Evolutionary conservation across 257 asterid genomes (phyloP).

Genomic region (Solanum tacnaense): DNA sequence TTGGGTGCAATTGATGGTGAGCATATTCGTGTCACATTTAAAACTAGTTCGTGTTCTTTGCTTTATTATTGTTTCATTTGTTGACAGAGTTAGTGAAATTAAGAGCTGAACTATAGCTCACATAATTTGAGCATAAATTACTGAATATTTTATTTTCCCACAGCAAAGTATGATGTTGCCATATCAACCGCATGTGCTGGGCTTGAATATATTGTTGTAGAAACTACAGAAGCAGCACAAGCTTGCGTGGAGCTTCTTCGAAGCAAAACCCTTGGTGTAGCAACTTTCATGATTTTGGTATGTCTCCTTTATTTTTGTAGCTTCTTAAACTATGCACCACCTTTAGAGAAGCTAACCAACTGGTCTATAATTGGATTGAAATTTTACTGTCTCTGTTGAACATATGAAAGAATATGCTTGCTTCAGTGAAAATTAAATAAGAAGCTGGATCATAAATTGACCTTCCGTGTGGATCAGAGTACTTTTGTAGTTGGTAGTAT

Average conservation of each 20-base stretch:
- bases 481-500: background rate
- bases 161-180: conserved; percentile 89
- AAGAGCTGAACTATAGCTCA: background rate
- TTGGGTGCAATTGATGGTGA: conserved; percentile 96
- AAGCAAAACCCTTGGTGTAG: conserved; percentile 79
- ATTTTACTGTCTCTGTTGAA: background rate
- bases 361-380: background rate
- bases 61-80: background rate
- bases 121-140: background rate
- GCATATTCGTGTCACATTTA: background rate
- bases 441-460: background rate
- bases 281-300: conserved; percentile 97
- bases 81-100: background rate
- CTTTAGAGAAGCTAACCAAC: background rate
- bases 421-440: background rate
- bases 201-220: conserved; percentile 91
- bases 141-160: conserved; percentile 5
- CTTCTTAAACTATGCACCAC: background rate
- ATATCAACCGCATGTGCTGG: conserved; percentile 93
- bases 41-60: background rate
- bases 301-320: background rate
- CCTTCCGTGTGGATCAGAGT: background rate
- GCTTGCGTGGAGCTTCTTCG: conserved; percentile 88
- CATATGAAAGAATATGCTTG: background rate
- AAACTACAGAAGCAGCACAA: conserved; percentile 77